Evolutionary conservation across 1,284 basidiomycete genomes (phyloP).

Genomic region (Marasmius oreades): DNA sequence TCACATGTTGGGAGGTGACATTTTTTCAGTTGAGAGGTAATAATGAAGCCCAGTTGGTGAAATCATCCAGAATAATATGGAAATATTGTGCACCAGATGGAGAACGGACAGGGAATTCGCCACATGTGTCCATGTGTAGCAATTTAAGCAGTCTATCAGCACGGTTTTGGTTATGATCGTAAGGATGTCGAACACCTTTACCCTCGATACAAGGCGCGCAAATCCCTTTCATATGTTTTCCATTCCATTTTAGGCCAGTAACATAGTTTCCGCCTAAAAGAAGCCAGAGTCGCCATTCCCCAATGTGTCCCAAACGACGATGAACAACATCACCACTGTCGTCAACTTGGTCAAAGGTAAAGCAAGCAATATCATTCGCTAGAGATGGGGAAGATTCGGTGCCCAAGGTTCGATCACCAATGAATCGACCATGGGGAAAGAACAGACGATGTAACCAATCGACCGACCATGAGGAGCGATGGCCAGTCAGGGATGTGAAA

Average conservation of each 20-base stretch:
- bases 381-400: no score
- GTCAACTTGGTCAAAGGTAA: background rate
- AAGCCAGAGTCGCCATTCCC: background rate
- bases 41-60: constrained; percentile 15
- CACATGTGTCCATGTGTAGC: constrained; percentile 22
- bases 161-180: constrained; percentile 11
- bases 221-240: no score
- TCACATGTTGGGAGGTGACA: background rate
- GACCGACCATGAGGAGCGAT: constrained; percentile 2
- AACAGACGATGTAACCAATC: background rate
- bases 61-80: constrained; percentile 20
- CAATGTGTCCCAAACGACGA: background rate
- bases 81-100: constrained; percentile 16
- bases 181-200: background rate
- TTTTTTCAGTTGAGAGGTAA: background rate
- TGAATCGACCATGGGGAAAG: background rate
- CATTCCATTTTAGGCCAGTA: background rate
- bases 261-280: background rate
- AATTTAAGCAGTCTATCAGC: constrained; percentile 17
- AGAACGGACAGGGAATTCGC: constrained; percentile 17
- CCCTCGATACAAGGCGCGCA: background rate
- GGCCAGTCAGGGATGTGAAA: background rate
- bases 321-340: constrained; percentile 1
- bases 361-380: background rate
- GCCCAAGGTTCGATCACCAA: no score